Evolutionary conservation across 2,329 filamentous ascomycete genomes (phyloP), one percentile per base, ranked within the genome.

Genomic region (Paracoccidioides lutzii): DNA sequence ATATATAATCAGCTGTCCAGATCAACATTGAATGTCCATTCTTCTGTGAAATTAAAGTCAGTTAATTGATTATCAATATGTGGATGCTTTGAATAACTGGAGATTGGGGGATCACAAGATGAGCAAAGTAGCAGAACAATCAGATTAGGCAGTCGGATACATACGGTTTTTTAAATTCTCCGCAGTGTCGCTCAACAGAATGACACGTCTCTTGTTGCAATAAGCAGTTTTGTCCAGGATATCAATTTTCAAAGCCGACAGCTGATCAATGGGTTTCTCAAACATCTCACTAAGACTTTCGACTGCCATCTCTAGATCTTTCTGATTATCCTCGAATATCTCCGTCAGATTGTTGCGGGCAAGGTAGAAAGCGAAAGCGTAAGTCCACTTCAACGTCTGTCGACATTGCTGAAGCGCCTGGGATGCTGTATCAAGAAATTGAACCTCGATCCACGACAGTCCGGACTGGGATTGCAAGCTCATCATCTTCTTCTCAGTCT

Each of bases 401-500:
- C 93, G 87, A 71, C 93, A 98, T 49, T 89, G 90, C 73, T 97
- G 91, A 14, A 98, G 79, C 3, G 91, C 89, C 67, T 95, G 89
- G 0, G 90, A 95, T 0, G 93, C 93, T 1, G 88, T 85, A 66
- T 95, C 88, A 28, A 98, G 81, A 69, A 97, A 98, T 67, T 98
- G 93, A 5, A 98, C 93, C 69, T 98, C 93, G 58, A 98, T 98
- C 93, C 93, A 98, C 0, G 90, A 96, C 82, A 98, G 90, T 60
- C 89, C 90, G 0, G 91, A 96, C 33, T 89, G 84, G 42, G 87
- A 90, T 71, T 98, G 93, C 45, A 98, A 79, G 69, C 93, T 87
- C 35, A 91, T 87, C 93, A 98, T 98, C 78, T 98, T 98, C 80
- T 91, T 95, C 73, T 98, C 91, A 0, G 93, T 97, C 79, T 96